Conservation (phyloP, 1,284 basidiomycete species). For the Chalciporus sp. region DNA sequence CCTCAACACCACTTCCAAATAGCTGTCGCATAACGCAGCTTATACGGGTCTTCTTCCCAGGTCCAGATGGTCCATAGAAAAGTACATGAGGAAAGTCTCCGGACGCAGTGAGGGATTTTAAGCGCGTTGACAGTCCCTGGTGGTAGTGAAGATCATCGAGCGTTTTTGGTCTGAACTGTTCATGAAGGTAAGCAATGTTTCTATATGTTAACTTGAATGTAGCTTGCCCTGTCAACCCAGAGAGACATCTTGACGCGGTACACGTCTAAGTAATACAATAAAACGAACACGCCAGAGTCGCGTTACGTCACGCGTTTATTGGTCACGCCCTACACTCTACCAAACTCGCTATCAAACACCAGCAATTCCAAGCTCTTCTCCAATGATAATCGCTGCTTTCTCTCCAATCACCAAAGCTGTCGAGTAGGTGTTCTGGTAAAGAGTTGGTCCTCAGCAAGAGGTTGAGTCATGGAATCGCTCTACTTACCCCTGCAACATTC, state of each 20-base stretch:
- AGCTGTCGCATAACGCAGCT: slow-evolving; percentile 86
- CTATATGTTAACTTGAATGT: not conserved
- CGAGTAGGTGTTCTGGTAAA: slow-evolving; percentile 25
- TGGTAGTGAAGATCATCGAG: slow-evolving; percentile 93
- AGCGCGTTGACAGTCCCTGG: slow-evolving; percentile 73
- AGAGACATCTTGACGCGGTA: slow-evolving; percentile 64
- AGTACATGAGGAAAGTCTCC: slow-evolving; percentile 98
- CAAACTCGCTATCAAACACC: slow-evolving; percentile 10
- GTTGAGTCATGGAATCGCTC: slow-evolving; percentile 5
- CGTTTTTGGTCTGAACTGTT: slow-evolving; percentile 83
- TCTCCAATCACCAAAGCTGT: slow-evolving; percentile 29
- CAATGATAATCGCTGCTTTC: slow-evolving; percentile 26
- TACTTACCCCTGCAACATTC: slow-evolving; percentile 31
- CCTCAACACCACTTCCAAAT: slow-evolving; percentile 92
- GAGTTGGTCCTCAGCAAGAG: slow-evolving; percentile 8
- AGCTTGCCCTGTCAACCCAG: slow-evolving; percentile 82
- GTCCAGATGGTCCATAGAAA: slow-evolving; percentile 97
- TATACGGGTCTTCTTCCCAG: slow-evolving; percentile 98
- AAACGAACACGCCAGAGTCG: slow-evolving; percentile 2
- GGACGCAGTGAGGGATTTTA: slow-evolving; percentile 81
- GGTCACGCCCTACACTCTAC: slow-evolving; percentile 11
- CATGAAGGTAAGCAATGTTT: slow-evolving; percentile 5
- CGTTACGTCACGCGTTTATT: slow-evolving; percentile 31
- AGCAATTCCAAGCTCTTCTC: slow-evolving; percentile 23
- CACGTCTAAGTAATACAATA: not conserved